A percentile compares a stretch with the other conserved stretches of the same genome.
Evolutionary conservation across 352 stramenopile species (phyloP).

Genomic region (Pythium aphanidermatum): DNA sequence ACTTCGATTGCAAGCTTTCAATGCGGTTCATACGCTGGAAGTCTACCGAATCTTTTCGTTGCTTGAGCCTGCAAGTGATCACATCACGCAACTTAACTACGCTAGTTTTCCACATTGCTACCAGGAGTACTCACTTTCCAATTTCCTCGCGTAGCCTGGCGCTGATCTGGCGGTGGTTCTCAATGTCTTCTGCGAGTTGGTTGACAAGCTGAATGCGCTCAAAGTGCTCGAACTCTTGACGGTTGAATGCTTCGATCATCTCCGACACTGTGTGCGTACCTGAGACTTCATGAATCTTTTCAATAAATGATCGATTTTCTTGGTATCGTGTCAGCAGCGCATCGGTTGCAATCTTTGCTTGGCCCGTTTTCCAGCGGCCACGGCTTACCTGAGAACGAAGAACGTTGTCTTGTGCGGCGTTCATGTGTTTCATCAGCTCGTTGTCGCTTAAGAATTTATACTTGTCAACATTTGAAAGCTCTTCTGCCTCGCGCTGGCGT

Average conservation of each 20-base stretch:
- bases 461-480: slow-evolving; percentile 45
- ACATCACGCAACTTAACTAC: neutral
- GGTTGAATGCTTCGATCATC: slow-evolving; percentile 84
- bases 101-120: neutral
- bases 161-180: slow-evolving; percentile 62
- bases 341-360: slow-evolving; percentile 60
- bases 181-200: slow-evolving; percentile 74
- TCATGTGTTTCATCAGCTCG: slow-evolving; percentile 58
- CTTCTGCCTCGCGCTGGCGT: slow-evolving; percentile 44
- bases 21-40: slow-evolving; percentile 75
- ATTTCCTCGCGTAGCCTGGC: slow-evolving; percentile 74
- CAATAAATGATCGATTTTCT: slow-evolving; percentile 72
- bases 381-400: slow-evolving; percentile 45
- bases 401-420: slow-evolving; percentile 38
- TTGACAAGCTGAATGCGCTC: slow-evolving; percentile 81
- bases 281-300: slow-evolving; percentile 78
- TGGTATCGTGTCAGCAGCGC: slow-evolving; percentile 68
- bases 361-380: slow-evolving; percentile 63
- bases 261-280: slow-evolving; percentile 72
- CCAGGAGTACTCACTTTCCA: slow-evolving; percentile 40
- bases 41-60: slow-evolving; percentile 74
- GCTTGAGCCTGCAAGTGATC: slow-evolving; percentile 47
- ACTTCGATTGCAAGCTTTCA: slow-evolving; percentile 52
- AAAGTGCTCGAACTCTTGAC: slow-evolving; percentile 76
- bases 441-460: slow-evolving; percentile 71